phyloP scores from a whole-genome alignment of 2,329 filamentous ascomycete species.

The Fusarium setosum region DNA sequence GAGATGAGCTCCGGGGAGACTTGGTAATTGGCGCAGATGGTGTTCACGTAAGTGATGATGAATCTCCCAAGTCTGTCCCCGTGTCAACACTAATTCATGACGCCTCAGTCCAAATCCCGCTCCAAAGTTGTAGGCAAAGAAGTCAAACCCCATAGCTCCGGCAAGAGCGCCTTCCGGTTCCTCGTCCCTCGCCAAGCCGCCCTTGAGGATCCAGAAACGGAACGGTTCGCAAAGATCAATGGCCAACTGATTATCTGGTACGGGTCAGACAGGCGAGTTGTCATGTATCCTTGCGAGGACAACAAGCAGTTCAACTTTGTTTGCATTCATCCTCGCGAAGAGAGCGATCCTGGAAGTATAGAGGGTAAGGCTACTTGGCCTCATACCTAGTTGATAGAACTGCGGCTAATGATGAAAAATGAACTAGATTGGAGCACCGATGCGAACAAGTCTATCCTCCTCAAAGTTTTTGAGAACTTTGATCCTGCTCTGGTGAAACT shows the following conservation, averaged over 20 bases:
- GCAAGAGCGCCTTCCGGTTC: conserved; percentile 68
- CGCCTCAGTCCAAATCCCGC: conserved; percentile 38
- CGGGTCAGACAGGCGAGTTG: conserved; percentile 54
- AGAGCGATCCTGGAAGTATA: conserved; percentile 18
- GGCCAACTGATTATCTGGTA: conserved; percentile 51
- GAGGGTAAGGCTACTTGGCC: conserved; percentile 7
- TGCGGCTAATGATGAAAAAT: conserved; percentile 5
- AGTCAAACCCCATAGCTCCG: conserved; percentile 53
- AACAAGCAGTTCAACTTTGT: conserved; percentile 61
- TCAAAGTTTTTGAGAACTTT: conserved; percentile 56
- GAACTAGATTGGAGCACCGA: conserved; percentile 38
- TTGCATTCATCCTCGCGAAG: conserved; percentile 58
- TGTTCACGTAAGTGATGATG: conserved; percentile 53
- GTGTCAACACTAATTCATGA: background rate
- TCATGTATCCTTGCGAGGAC: conserved; percentile 59
- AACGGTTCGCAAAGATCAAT: conserved; percentile 22
- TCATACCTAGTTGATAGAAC: background rate
- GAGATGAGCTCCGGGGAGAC: conserved; percentile 56
- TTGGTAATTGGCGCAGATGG: conserved; percentile 66
- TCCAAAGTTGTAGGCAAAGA: conserved; percentile 37
- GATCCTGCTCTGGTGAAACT: conserved; percentile 53
- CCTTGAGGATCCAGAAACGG: conserved; percentile 39
- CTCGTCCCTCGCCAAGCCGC: conserved; percentile 56
- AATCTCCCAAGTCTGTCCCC: too few species aligned
- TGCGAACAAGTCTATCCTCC: conserved; percentile 53